Evolutionary conservation across 2,329 filamentous ascomycete species (phyloP).

Genomic region (Pseudogymnoascus sp.): DNA sequence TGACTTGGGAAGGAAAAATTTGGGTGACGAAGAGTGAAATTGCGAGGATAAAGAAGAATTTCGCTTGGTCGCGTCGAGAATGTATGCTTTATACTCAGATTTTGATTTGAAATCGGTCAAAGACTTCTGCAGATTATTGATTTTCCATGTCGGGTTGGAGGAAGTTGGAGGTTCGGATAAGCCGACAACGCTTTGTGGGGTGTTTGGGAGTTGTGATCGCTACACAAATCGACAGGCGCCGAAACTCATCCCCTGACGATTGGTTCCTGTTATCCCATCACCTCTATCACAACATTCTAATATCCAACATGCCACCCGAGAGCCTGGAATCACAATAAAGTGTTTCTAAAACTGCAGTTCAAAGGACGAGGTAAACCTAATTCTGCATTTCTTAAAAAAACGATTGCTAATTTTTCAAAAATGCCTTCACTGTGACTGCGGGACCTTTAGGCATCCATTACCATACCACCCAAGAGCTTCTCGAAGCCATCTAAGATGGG

Average conservation of each 20-base stretch:
- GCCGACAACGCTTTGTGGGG: not conserved
- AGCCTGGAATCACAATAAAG: not conserved
- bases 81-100: not conserved
- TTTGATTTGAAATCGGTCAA: not conserved
- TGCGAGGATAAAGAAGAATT: not conserved
- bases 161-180: not conserved
- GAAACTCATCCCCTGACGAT: not conserved
- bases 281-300: not conserved
- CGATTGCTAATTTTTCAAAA: too few species aligned
- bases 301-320: not conserved
- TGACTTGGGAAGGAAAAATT: not conserved
- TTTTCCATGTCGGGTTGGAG: not conserved
- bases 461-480: too few species aligned
- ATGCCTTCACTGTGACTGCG: too few species aligned
- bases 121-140: not conserved
- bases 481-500: too few species aligned
- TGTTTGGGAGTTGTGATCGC: not conserved
- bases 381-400: too few species aligned
- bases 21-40: not conserved
- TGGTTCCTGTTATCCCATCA: not conserved
- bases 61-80: not conserved
- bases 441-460: too few species aligned
- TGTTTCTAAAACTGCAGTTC: not conserved
- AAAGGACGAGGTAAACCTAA: too few species aligned
- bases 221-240: not conserved